Base-by-base conservation (phyloP, 441 rosid genomes). In the Pelargonium fulgidum region DNA sequence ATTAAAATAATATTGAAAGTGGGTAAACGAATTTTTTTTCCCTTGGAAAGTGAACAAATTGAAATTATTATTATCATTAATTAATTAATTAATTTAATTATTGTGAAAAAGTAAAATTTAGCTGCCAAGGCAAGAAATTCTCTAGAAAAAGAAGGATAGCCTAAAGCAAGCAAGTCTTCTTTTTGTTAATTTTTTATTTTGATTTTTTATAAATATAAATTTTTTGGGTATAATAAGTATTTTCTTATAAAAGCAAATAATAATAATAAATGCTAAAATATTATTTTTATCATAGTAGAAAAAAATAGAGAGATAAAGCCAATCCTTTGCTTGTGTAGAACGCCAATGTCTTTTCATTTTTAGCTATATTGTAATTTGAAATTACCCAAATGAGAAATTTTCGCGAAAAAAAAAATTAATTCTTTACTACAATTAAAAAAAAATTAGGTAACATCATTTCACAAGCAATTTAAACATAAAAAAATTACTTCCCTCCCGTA, bases 61-160 rank as follows among this genome's bases (percentile, higher is more conserved):
- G 20, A 14, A 54, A 54, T 17, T 54, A 54, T 17, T 54, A 54
- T 54, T 54, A 17, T 54, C 22, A 16, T 16, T 54, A 20, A 54
- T 54, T 54, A 54, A 54, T 54, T 6, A 54, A 54, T 54, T 8
- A 54, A 8, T 54, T 54, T 54, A 14, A 54, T 54, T 54, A 54
- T 54, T 54, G 19, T 54, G 24, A 14, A 54, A 54, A 54, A 54
- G 61, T 54, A 54, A 54, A 45, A 54, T n/a, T 54, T 54, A 54
- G 61, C 61, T 54, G 61, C 61, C 22, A 54, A 54, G 61, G 61
- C 61, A 54, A 54, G 61, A 19, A 54, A 54, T 54, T 54, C 61
- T 54, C 10, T 54, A 14, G 61, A 54, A 54, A 54, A 54, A 54
- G 61, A 54, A 54, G 19, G 61, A 54, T 54, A 20, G 61, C 61